phyloP scores from a whole-genome alignment of 1,284 basidiomycete genomes.

The Ustilago vetiveriae region DNA sequence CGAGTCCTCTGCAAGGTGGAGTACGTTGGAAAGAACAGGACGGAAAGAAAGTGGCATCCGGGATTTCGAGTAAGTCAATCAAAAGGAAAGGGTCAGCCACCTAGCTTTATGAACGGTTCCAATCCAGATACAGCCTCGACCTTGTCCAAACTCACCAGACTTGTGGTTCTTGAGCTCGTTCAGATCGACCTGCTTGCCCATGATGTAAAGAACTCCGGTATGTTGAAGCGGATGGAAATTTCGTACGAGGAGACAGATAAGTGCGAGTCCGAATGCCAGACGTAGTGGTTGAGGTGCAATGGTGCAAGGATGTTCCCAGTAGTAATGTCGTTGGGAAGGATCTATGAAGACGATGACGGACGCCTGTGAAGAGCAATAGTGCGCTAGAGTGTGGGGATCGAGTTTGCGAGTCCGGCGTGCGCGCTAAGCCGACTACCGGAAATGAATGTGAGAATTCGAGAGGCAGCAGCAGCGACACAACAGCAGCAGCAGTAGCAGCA shows the following conservation, averaged over 20 bases:
- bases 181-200: conserved; percentile 49
- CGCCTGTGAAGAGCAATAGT: no score
- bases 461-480: no score
- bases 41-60: no score
- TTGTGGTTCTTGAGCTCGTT: conserved; percentile 62
- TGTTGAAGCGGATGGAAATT: conserved; percentile 3
- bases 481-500: background rate
- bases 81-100: no score
- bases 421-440: conserved; percentile 26
- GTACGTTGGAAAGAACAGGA: no score
- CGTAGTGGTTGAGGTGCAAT: conserved; percentile 6
- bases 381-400: conserved; percentile 17
- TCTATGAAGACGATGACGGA: no score
- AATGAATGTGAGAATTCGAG: conserved; percentile 29
- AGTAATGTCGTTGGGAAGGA: no score
- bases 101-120: no score
- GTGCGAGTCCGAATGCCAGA: background rate
- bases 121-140: no score
- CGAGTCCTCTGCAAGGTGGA: conserved; percentile 51
- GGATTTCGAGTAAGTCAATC: no score
- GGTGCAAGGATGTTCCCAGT: no score
- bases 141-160: conserved; percentile 40
- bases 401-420: conserved; percentile 12
- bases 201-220: conserved; percentile 9
- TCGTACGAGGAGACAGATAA: conserved; percentile 7